Evolutionary conservation across 345 rosid species (phyloP).

Genomic region (Rhodamnia rubescens): DNA sequence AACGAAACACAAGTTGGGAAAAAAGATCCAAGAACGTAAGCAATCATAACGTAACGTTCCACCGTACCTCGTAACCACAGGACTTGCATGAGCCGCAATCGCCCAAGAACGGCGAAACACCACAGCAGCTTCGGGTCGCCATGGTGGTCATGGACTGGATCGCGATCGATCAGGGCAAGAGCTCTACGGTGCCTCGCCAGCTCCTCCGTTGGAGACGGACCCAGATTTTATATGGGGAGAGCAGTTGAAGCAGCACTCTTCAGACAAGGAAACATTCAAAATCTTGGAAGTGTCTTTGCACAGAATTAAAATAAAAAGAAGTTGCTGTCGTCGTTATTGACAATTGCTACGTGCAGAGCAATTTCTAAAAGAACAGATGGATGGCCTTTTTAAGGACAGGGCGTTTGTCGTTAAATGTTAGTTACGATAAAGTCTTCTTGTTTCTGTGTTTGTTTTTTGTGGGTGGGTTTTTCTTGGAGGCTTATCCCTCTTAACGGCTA

Average conservation of each 20-base stretch:
- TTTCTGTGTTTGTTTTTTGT: neutral
- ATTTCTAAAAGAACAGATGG: neutral
- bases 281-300: neutral
- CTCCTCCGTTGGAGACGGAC: slow-evolving; percentile 1
- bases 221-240: slow-evolving; percentile 2
- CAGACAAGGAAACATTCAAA: neutral
- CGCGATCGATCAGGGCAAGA: neutral
- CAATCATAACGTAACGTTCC: neutral
- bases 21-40: neutral
- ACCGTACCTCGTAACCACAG: slow-evolving; percentile 23
- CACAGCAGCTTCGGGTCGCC: slow-evolving; percentile 26
- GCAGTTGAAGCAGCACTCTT: neutral
- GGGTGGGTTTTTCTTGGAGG: neutral
- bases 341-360: slow-evolving; percentile 10
- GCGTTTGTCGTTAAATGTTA: too few species aligned
- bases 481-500: neutral
- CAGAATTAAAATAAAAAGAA: neutral
- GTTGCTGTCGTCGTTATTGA: too few species aligned
- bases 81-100: slow-evolving; percentile 24
- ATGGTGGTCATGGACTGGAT: neutral
- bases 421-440: too few species aligned
- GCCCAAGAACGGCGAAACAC: slow-evolving; percentile 26
- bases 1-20: neutral
- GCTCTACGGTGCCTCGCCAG: neutral
- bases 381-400: too few species aligned